Base-by-base conservation (phyloP, 768 basidiomycete genomes). In the Porphyrellus cyaneotinctus region DNA sequence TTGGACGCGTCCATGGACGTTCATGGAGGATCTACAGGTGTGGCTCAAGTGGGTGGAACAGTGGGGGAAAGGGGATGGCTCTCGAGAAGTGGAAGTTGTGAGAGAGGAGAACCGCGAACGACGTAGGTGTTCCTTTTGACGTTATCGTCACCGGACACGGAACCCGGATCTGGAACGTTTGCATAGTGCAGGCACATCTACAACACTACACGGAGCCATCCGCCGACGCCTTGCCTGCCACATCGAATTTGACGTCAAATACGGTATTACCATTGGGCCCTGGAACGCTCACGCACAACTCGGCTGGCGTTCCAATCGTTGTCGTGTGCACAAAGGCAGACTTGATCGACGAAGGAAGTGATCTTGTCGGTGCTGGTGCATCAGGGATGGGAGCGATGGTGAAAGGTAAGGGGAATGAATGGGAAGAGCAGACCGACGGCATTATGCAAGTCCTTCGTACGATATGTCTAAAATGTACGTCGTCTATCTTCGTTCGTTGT, bases 401-500 rank as follows among this genome's bases (percentile, higher is more conserved):
- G 4, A 93, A 91, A 70, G 90, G 90, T 4, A 93, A 92, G 66
- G 91, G 91, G 2, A 87, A 84, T 11, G 88, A 91, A 62, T 92
- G 90, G 90, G 97, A 99, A 69, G 97, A 99, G 69, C 77, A 87
- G 61, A 95, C 93, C 37, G 97, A 99, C 64, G 88, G 88, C 36
- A 76, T 97, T 6, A 95, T 97, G 85, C 95, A 98, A 64, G 83
- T 91, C n/a, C 77, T 99, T 46, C 80, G 97, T 35, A 90, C 92
- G 0, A 82, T 98, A 48, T 95, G 92, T 65, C 71, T 97, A 47
- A 91, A 91, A 71, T 97, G 95, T 95, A 58, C 64, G 93, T 75
- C 18, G 23, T 26, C 33, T 39, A 2, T 50, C 22, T 38, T 44
- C 15, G 12, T 36, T 51, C 24, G 36, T n/a, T 18, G 4, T 23